Percentiles rank a stretch among this genome's conserved stretches.
These are phyloP conservation scores for Selaginella tamariscina DNA, from an alignment of 75 land plant genomes.

Conservation along the genomic window DNA sequence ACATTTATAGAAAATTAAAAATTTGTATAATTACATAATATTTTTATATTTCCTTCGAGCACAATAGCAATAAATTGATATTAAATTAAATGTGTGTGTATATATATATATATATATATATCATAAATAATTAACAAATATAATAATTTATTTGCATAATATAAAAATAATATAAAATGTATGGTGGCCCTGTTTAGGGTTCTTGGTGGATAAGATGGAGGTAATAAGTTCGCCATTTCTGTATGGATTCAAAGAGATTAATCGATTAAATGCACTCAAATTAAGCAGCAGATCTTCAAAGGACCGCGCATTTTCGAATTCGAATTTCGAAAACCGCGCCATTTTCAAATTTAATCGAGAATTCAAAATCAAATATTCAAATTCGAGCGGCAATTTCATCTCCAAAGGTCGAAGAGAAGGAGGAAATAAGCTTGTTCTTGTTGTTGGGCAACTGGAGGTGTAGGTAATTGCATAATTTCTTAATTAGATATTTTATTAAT, in stretches of 20 bases:
- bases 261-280: neutral
- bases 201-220: too few relatives aligned
- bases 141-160: too few relatives aligned
- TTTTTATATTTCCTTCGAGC: too few relatives aligned
- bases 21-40: neutral
- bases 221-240: too few relatives aligned
- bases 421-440: neutral
- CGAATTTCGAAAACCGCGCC: neutral
- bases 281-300: neutral
- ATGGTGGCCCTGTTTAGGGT: too few relatives aligned
- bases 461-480: neutral
- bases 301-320: neutral
- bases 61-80: too few relatives aligned
- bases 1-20: neutral
- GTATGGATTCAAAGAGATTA: neutral
- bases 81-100: too few relatives aligned
- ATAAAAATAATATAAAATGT: too few relatives aligned
- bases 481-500: neutral
- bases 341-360: neutral
- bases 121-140: too few relatives aligned
- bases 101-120: too few relatives aligned
- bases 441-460: neutral
- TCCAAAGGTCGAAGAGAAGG: neutral
- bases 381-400: neutral
- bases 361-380: neutral